Percentiles rank a stretch among this genome's conserved stretches.
Evolutionary conservation across 768 basidiomycete species (phyloP).

Genomic region (Kwoniella shandongensis): DNA sequence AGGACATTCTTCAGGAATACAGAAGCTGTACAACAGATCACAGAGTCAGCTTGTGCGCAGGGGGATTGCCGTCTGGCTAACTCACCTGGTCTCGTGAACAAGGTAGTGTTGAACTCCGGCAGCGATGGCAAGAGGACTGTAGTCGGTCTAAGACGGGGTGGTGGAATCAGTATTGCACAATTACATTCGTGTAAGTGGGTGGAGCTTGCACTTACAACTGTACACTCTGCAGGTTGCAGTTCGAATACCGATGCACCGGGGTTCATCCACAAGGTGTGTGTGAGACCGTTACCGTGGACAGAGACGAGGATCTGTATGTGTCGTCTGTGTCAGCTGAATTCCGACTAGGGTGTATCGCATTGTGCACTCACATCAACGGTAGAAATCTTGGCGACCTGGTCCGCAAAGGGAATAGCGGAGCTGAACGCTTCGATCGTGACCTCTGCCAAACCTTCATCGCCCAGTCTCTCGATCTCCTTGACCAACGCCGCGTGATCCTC

Average conservation of each 20-base stretch:
- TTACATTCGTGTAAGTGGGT: not conserved
- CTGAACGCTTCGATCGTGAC: constrained; percentile 31
- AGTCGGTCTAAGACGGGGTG: constrained; percentile 23
- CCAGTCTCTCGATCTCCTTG: constrained; percentile 17
- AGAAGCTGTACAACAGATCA: constrained; percentile 18
- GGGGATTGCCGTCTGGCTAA: not conserved
- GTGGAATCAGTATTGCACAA: not conserved
- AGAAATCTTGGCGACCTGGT: constrained; percentile 29
- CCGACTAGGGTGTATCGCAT: not conserved
- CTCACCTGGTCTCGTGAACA: constrained; percentile 24
- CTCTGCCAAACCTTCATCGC: constrained; percentile 32
- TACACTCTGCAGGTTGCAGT: constrained; percentile 26
- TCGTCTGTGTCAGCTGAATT: too few species aligned
- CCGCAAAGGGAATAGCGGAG: constrained; percentile 20
- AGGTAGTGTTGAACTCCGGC: constrained; percentile 30
- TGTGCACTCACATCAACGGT: constrained; percentile 31
- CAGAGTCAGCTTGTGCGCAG: too few species aligned
- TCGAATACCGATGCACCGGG: constrained; percentile 28
- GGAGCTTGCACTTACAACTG: constrained; percentile 17
- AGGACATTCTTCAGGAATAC: constrained; percentile 27
- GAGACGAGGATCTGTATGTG: constrained; percentile 26
- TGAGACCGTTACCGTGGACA: constrained; percentile 42
- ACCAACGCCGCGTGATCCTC: constrained; percentile 28
- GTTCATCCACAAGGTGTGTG: constrained; percentile 36
- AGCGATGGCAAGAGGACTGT: constrained; percentile 30